Evolutionary conservation across 2,329 filamentous ascomycete genomes (phyloP).

Genomic region (Geosmithia morbida): DNA sequence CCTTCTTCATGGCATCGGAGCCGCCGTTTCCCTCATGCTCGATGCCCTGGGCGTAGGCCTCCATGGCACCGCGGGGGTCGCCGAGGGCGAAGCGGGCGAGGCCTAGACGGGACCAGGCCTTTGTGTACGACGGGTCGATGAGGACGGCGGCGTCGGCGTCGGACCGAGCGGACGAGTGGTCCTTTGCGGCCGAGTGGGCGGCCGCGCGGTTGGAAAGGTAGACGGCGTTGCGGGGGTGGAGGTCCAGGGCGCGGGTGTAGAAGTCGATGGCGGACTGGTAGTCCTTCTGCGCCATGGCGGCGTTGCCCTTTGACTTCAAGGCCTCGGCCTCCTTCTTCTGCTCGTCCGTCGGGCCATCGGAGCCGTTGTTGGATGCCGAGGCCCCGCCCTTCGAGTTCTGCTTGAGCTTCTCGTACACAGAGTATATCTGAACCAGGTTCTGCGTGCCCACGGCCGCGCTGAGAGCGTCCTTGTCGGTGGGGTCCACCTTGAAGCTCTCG

Average conservation of each 20-base stretch:
- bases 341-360: conserved; percentile 29
- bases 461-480: conserved; percentile 58
- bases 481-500: conserved; percentile 90
- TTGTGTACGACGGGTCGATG: conserved; percentile 86
- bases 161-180: conserved; percentile 70
- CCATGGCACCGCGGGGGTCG: conserved; percentile 82
- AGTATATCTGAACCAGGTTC: conserved; percentile 82
- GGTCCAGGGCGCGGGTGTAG: conserved; percentile 74
- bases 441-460: conserved; percentile 70
- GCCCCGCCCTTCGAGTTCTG: conserved; percentile 22
- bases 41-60: conserved; percentile 87
- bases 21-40: conserved; percentile 88
- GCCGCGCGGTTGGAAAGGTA: conserved; percentile 97
- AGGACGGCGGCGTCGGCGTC: conserved; percentile 86
- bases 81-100: conserved; percentile 85
- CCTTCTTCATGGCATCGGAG: conserved; percentile 94
- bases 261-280: conserved; percentile 69
- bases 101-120: conserved; percentile 90
- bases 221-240: conserved; percentile 79
- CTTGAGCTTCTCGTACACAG: conserved; percentile 91
- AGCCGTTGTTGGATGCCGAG: conserved; percentile 13
- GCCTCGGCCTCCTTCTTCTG: conserved; percentile 71
- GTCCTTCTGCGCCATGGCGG: conserved; percentile 89
- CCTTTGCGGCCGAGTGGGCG: conserved; percentile 70
- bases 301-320: conserved; percentile 83